phyloP scores from a whole-genome alignment of 164 flowering plant genomes.

The Malania oleifera region DNA sequence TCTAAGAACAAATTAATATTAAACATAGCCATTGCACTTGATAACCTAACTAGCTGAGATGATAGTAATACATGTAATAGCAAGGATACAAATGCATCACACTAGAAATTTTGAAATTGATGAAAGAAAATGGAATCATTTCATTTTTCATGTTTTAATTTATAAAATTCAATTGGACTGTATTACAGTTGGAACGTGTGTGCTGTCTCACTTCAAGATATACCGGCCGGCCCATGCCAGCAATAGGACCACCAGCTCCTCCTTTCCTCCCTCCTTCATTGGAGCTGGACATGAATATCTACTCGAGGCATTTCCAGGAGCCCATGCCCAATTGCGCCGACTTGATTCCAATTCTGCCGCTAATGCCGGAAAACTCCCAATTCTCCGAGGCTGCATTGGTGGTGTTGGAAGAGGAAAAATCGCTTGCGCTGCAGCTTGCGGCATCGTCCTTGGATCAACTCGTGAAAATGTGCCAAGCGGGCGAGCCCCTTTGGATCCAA shows the following conservation, averaged over 20 bases:
- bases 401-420: constrained; percentile 65
- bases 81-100: too few relatives aligned
- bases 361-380: constrained; percentile 31
- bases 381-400: constrained; percentile 21
- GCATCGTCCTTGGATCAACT: constrained; percentile 56
- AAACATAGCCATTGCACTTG: too few relatives aligned
- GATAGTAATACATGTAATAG: too few relatives aligned
- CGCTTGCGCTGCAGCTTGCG: constrained; percentile 73
- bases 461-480: constrained; percentile 52
- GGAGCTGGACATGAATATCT: constrained; percentile 72
- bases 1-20: too few relatives aligned
- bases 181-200: constrained; percentile 67
- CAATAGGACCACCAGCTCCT: constrained; percentile 33
- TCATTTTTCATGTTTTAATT: neutral
- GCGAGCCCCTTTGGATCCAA: constrained; percentile 69
- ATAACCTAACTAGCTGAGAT: too few relatives aligned
- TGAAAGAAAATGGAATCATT: too few relatives aligned
- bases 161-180: neutral
- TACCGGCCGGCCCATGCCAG: constrained; percentile 39
- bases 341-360: constrained; percentile 36
- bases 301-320: constrained; percentile 55
- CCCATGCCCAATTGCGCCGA: constrained; percentile 28
- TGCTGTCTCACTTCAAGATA: constrained; percentile 51
- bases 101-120: too few relatives aligned
- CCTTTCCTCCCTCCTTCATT: constrained; percentile 49